Base-by-base conservation (phyloP, 129 eudicot genomes). In the Flaveria bidentis region DNA sequence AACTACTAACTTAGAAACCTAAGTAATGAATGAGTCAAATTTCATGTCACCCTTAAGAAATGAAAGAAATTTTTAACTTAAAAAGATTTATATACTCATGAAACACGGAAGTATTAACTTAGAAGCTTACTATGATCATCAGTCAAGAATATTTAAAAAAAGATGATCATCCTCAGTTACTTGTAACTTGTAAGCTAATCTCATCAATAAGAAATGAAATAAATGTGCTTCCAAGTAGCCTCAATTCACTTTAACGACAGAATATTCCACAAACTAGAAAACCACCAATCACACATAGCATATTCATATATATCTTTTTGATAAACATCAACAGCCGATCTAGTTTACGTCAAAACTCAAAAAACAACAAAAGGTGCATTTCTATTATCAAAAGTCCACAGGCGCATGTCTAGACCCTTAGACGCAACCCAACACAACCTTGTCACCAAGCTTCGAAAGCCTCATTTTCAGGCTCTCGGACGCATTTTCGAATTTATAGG, bases 171-270 rank as follows among this genome's bases (percentile, higher is more conserved):
- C 73, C 17, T 23, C 23, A 17, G 12, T 22, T 45, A 50, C 56
- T 45, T 68, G 73, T 68, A 22, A 68, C 56, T 45, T 68, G 73
- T 68, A 22, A 68, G 17, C 10, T 18, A 42, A 8, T 46, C 41
- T 68, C 73, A 68, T 68, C 56, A 53, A 17, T 11, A 13, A 42
- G 55, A 20, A 44, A 67, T 17, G 53, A 67, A 67, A 66, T 17
- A 39, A 39, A 18, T 30, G 11, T 36, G 36, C 36, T 58, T 58
- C 3, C 65, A 45, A 18, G 55, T 42, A 68, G 60, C 42, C 25
- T 52, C 26, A 23, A 44, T 46, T 69, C 44, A 25, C 36, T 25
- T 13, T 69, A 69, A 36, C 41, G 1, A 50, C 15, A 69, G 15
- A 47, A 46, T 12, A 23, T 69, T 69, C 44, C 44, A 46, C 33